Base-by-base conservation (phyloP, 805 yeast genomes). In the Sugiyamaella floridensis region DNA sequence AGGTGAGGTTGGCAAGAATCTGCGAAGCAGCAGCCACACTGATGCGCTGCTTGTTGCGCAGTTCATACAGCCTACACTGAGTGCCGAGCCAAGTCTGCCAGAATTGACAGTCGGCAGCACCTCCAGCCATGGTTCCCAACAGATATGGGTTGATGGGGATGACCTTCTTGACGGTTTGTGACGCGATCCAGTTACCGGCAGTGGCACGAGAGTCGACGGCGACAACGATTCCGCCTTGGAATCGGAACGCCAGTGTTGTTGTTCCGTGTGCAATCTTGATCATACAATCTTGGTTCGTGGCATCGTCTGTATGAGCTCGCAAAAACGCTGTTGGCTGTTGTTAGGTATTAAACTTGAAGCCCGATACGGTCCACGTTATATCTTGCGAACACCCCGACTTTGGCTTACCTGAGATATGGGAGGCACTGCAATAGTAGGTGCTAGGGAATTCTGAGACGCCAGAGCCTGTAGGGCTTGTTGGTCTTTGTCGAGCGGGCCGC, bases 81-180 rank as follows among this genome's bases (percentile, higher is more conserved):
- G 96, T 76, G 57, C 99, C 99, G 55, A 93, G 78, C 98, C 98
- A 93, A 40, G 97, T 88, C 73, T 93, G 98, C 99, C 99, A 93
- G 72, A 77, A 93, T 71, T 93, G 99, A 77, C 99, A 93, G 73
- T 93, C 99, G 32, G 98, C 98, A 48, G 99, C 99, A 75, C 98
- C 98, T 73, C 99, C 99, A 34, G 99, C 99, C 97, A 93, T 83
- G 18, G 99, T 93, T 59, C 99, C 99, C 63, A 93, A 77, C 58
- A 93, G 73, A 69, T 87, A 86, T 50, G 97, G 97, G 71, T 93
- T 93, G 72, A 93, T 93, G 71, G 92, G 92, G 64, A 93, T 89
- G 52, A 93, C 99, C 71, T 93, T 93, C 72, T 92, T 92, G 58
- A 93, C 99, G 2, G 97, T 89, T 69, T 90, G 97, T 14, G 97